A percentile compares a stretch with the other conserved stretches of the same genome.
These are phyloP conservation scores for Keqinozyma sinolaborantium DNA, from an alignment of 1,139 yeast genomes.

Conservation along the genomic window DNA sequence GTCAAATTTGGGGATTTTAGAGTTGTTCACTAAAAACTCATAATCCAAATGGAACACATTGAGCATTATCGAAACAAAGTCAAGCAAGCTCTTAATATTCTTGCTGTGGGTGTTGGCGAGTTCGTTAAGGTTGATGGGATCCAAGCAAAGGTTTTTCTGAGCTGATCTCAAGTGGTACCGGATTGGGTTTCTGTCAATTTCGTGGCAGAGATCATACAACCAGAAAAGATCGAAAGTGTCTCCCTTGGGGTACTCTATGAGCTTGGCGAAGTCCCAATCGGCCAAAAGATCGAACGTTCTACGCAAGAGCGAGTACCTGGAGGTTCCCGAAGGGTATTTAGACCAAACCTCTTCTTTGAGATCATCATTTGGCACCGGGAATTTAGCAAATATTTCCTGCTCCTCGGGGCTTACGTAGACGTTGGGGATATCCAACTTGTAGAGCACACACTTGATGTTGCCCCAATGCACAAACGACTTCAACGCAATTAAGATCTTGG, in stretches of 20 bases:
- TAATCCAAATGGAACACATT: conserved; percentile 35
- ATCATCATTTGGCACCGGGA: conserved; percentile 43
- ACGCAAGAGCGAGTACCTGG: conserved; percentile 43
- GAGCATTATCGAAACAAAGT: conserved; percentile 25
- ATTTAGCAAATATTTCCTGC: conserved; percentile 25
- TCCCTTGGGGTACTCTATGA: conserved; percentile 21
- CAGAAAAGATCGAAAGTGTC: conserved; percentile 23
- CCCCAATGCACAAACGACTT: conserved; percentile 60
- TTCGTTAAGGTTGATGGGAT: conserved; percentile 36
- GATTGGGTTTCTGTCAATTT: conserved; percentile 46
- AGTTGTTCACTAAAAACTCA: conserved; percentile 35
- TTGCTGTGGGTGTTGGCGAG: conserved; percentile 22
- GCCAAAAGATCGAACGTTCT: conserved; percentile 22
- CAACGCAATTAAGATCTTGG: conserved; percentile 45
- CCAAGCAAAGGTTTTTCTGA: conserved; percentile 32
- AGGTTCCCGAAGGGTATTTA: conserved; percentile 54
- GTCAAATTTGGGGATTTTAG: conserved; percentile 40
- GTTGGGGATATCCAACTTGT: conserved; percentile 41
- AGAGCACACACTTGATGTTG: conserved; percentile 45
- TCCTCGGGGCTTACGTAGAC: conserved; percentile 29
- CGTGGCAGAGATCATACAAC: conserved; percentile 40
- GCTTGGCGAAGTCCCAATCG: conserved; percentile 21
- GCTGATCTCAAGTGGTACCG: conserved; percentile 46
- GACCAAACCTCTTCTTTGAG: conserved; percentile 38
- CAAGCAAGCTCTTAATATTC: conserved; percentile 24